Evolutionary conservation across 495 filamentous ascomycete genomes (phyloP).

Genomic region (Aspergillus sclerotioniger): DNA sequence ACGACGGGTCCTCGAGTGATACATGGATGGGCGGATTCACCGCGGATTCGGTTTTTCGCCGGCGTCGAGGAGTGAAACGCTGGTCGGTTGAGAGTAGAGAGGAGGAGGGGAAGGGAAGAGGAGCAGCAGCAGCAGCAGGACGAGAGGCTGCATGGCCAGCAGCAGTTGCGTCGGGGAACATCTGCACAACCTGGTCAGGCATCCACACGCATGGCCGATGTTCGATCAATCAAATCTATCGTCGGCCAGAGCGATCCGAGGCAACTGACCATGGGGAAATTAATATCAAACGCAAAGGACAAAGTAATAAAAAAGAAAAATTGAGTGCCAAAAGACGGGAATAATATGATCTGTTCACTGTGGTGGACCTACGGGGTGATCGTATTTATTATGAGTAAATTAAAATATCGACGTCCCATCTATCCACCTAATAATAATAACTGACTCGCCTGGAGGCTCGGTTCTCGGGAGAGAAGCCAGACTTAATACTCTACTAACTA

Average conservation of each 20-base stretch:
- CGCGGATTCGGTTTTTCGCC: conserved; percentile 25
- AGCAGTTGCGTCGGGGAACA: conserved; percentile 18
- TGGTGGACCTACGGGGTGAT: conserved; percentile 6
- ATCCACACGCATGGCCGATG: conserved; percentile 17
- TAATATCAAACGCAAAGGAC: background rate
- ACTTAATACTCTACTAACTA: no score
- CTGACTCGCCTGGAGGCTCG: background rate
- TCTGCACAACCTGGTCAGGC: conserved; percentile 27
- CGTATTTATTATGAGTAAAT: background rate
- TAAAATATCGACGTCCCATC: background rate
- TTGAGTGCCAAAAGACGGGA: conserved; percentile 5
- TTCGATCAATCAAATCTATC: conserved; percentile 16
- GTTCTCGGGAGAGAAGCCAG: background rate
- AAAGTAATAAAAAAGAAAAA: conserved; percentile 3
- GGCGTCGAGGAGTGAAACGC: conserved; percentile 12
- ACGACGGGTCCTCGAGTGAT: conserved; percentile 8
- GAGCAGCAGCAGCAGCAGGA: background rate
- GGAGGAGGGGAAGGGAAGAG: conserved; percentile 1
- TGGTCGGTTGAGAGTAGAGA: conserved; percentile 10
- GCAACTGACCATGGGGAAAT: conserved; percentile 2
- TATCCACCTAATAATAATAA: conserved; percentile 1
- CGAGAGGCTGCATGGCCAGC: conserved; percentile 3
- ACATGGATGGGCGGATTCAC: conserved; percentile 19
- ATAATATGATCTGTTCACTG: conserved; percentile 17
- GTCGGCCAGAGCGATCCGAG: background rate